These are phyloP conservation scores for Solanum microdontum DNA, from an alignment of 257 asterid species.

Conservation along the genomic window DNA sequence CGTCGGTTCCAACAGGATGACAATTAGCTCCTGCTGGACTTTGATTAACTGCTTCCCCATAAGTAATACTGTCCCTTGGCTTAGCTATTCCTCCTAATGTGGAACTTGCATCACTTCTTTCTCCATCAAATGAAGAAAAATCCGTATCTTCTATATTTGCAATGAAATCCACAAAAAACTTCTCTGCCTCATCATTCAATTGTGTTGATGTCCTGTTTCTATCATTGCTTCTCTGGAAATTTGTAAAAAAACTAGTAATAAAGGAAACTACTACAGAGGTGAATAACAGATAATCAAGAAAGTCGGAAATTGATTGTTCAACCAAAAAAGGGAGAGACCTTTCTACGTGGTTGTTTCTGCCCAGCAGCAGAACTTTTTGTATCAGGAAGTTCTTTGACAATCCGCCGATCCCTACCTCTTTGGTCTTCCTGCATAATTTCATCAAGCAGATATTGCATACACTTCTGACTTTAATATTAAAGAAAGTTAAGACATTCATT, in stretches of 20 bases:
- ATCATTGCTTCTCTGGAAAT: conserved; percentile 65
- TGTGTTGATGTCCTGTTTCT: conserved; percentile 36
- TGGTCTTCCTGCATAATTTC: conserved; percentile 62
- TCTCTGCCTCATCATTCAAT: conserved; percentile 76
- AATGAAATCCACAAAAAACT: conserved; percentile 66
- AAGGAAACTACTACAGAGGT: not conserved
- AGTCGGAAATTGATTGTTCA: not conserved
- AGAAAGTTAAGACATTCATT: not conserved
- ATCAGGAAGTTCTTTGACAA: conserved; percentile 33
- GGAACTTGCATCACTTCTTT: conserved; percentile 77
- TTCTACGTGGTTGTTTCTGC: conserved; percentile 43
- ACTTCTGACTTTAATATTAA: conserved; percentile 31
- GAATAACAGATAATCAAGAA: not conserved
- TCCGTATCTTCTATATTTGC: conserved; percentile 82
- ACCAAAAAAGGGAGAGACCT: conserved; percentile 23
- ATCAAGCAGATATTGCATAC: conserved; percentile 43
- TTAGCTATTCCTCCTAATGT: conserved; percentile 43
- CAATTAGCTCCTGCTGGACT: conserved; percentile 31
- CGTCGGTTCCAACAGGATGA: conserved; percentile 53
- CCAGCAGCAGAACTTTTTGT: conserved; percentile 31
- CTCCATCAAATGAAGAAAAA: conserved; percentile 90
- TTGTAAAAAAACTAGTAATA: not conserved
- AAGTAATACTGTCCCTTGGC: conserved; percentile 21
- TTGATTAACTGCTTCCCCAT: conserved; percentile 27
- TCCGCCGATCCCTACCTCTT: conserved; percentile 39